Conservation (phyloP, 2,329 filamentous ascomycete species). For the Cladobotryum protrusum region DNA sequence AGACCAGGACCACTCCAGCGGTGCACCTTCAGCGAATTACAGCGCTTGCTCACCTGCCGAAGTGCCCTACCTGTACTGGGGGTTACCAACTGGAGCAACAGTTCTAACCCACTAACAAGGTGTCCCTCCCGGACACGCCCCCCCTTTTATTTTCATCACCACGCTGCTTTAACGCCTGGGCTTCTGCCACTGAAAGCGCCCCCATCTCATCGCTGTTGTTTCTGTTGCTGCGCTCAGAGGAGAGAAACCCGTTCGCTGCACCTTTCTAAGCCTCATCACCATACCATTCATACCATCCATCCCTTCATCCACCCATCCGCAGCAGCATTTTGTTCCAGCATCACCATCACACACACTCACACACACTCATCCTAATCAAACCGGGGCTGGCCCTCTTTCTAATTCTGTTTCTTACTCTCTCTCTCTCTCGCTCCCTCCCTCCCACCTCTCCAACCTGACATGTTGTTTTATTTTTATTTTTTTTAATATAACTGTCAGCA, state of each 20-base stretch:
- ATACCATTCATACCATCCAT: not conserved
- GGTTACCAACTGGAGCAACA: no score
- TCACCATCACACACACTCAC: not conserved
- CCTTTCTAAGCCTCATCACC: not conserved
- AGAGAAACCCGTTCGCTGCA: no score
- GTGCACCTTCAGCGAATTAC: not conserved
- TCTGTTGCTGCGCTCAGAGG: no score
- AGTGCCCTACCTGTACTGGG: not conserved
- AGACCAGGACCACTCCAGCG: not conserved
- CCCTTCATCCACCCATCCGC: not conserved
- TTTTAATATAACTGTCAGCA: no score
- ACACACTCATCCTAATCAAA: no score
- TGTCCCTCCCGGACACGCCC: not conserved
- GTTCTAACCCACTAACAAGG: no score
- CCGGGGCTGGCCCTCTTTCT: no score
- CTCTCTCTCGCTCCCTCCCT: no score
- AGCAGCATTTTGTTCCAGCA: not conserved
- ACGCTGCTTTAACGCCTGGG: constrained; percentile 2
- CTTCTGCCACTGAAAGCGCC: not conserved
- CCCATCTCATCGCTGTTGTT: no score
- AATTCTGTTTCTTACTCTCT: no score
- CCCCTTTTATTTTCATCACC: not conserved
- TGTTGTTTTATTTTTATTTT: no score
- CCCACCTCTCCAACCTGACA: no score
- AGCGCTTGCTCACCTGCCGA: not conserved